Conservation (phyloP, 2,329 filamentous ascomycete species). For the Ascochyta rabiei region DNA sequence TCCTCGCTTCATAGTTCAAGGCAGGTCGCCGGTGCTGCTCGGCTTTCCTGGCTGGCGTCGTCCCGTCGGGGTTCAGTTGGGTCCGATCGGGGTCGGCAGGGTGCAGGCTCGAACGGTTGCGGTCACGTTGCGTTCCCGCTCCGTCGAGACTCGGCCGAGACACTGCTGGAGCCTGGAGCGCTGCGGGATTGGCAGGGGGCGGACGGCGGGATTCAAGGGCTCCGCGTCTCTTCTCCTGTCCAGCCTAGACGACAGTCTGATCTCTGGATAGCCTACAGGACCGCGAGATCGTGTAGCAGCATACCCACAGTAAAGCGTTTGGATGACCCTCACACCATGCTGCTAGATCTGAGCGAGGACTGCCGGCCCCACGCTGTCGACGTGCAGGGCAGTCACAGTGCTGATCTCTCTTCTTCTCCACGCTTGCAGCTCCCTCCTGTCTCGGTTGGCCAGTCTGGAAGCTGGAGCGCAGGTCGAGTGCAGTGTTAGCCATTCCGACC, state of each 20-base stretch:
- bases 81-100: constrained; percentile 8
- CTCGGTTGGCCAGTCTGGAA: constrained; percentile 2
- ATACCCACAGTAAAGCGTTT: constrained; percentile 1
- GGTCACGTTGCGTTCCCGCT: constrained; percentile 19
- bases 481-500: constrained; percentile 1
- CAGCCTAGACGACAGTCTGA: constrained; percentile 5
- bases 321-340: constrained; percentile 10
- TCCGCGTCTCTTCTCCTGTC: constrained; percentile 5
- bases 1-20: constrained; percentile 16
- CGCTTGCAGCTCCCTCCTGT: constrained; percentile 8
- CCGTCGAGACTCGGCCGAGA: constrained; percentile 30
- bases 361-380: constrained; percentile 25
- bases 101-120: constrained; percentile 10
- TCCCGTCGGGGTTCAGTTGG: constrained; percentile 11
- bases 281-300: constrained; percentile 1
- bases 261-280: constrained; percentile 3
- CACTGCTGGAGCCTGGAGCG: constrained; percentile 1
- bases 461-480: constrained; percentile 9
- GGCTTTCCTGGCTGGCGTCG: constrained; percentile 8
- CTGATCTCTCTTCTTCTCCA: constrained; percentile 24
- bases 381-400: constrained; percentile 20
- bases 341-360: constrained; percentile 20
- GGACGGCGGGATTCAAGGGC: constrained; percentile 19
- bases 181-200: constrained; percentile 4
- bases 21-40: constrained; percentile 11